These are phyloP conservation scores for Phialocephala subalpina DNA, from an alignment of 2,329 filamentous ascomycete genomes.

Conservation along the genomic window DNA sequence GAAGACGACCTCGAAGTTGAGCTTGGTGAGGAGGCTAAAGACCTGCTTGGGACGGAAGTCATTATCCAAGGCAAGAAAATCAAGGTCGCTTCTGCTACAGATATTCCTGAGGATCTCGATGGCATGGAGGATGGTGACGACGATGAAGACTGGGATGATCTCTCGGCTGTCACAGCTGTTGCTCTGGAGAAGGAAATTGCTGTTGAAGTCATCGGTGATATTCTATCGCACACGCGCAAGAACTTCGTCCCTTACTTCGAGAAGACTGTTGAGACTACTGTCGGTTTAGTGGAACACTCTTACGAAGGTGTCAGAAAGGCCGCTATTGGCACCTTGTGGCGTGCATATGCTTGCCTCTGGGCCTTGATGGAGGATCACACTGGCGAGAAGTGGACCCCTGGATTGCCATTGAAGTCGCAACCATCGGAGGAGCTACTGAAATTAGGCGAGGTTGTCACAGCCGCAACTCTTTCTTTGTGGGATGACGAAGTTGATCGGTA, in stretches of 20 bases:
- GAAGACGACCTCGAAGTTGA: conserved; percentile 83
- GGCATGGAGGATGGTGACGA: conserved; percentile 73
- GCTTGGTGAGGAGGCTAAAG: conserved; percentile 76
- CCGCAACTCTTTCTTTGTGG: conserved; percentile 85
- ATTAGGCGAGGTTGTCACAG: conserved; percentile 86
- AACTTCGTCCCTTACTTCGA: conserved; percentile 86
- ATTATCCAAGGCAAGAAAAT: conserved; percentile 84
- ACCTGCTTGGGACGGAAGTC: conserved; percentile 78
- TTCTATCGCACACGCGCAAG: conserved; percentile 85
- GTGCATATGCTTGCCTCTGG: conserved; percentile 91
- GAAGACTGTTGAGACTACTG: conserved; percentile 82
- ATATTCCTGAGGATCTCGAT: conserved; percentile 68
- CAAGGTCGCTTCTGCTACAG: conserved; percentile 74
- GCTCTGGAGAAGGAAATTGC: conserved; percentile 98
- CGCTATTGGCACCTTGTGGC: conserved; percentile 89
- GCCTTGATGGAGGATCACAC: conserved; percentile 82
- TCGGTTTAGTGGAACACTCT: conserved; percentile 83
- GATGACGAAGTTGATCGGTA: conserved; percentile 93
- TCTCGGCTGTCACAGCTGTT: conserved; percentile 85
- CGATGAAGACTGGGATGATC: conserved; percentile 84
- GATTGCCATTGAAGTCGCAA: conserved; percentile 82
- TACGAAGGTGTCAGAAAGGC: conserved; percentile 96
- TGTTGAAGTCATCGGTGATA: conserved; percentile 91
- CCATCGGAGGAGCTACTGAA: conserved; percentile 83
- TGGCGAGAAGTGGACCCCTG: conserved; percentile 86